Percentiles rank a stretch among this genome's conserved stretches.
Evolutionary conservation across 768 basidiomycete species (phyloP).

Genomic region (Chalciporus sphaerocephalus): DNA sequence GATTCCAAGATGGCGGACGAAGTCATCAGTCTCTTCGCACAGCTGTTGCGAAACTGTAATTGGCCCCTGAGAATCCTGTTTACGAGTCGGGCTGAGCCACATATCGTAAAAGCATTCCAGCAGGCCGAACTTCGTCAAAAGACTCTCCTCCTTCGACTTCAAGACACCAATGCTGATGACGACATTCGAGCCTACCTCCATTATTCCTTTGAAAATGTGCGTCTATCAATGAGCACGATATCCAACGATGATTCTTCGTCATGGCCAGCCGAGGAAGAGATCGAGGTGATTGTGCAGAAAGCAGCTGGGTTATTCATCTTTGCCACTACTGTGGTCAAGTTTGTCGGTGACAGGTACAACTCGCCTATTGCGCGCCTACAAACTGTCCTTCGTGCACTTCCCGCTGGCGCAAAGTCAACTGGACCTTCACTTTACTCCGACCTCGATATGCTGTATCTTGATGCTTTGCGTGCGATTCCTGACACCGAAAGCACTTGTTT

Average conservation of each 20-base stretch:
- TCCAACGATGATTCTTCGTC: neutral
- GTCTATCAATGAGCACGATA: neutral
- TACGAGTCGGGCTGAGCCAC: conserved; percentile 19
- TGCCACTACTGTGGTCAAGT: conserved; percentile 27
- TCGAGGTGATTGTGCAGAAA: conserved; percentile 16
- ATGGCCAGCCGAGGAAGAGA: conserved; percentile 23
- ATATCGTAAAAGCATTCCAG: conserved; percentile 20
- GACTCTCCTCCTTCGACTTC: conserved; percentile 10
- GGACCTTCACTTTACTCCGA: conserved; percentile 9
- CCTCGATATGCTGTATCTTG: conserved; percentile 15
- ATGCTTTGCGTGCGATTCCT: conserved; percentile 9
- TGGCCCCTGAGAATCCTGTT: conserved; percentile 26
- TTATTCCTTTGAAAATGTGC: conserved; percentile 18
- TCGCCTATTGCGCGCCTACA: conserved; percentile 10
- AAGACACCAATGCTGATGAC: conserved; percentile 20
- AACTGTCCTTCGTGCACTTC: conserved; percentile 9
- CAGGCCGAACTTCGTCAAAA: conserved; percentile 9
- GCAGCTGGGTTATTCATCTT: conserved; percentile 28
- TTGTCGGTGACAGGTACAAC: conserved; percentile 12
- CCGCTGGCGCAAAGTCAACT: neutral
- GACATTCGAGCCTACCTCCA: conserved; percentile 23
- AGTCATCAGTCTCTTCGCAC: conserved; percentile 21
- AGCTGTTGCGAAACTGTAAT: conserved; percentile 9
- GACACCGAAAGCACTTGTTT: conserved; percentile 9
- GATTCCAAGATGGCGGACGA: conserved; percentile 19